Base-by-base conservation (phyloP, 148 eudicot species). In the Cornus controversa region DNA sequence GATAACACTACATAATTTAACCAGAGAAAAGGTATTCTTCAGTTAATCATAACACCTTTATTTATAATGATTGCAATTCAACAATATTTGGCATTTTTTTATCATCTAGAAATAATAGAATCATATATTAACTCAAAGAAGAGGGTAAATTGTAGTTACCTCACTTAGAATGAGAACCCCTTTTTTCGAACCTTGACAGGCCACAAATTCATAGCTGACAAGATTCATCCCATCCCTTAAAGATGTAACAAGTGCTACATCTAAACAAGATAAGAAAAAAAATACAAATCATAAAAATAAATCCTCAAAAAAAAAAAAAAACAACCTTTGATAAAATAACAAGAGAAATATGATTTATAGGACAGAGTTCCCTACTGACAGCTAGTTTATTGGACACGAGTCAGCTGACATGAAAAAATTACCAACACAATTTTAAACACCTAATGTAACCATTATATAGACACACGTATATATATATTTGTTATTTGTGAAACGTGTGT, bases 211-310 rank as follows among this genome's bases (percentile, higher is more conserved):
- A 28, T 89, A 92, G 80, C 94, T 89, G 72, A 92, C 97, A 28
- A 90, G 89, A 85, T 92, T 92, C 97, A 92, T 92, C 77, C 97
- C 97, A 78, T 92, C 97, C 74, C 94, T 86, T 47, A 92, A 72
- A 16, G 97, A 90, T 70, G 94, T 92, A 74, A 92, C 92, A 16
- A 92, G 87, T 25, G 90, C 90, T 54, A 92, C 89, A 82, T 92
- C 97, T 92, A 67, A 71, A 57, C 63, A 77, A 34, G 24, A 50
- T 50, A 67, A 62, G 54, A 36, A 40, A 53, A 36, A n/a, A 26
- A 28, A 67, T 23, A 64, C 40, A 36, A 27, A 29, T 14, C 34
- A 42, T 53, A 2, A 67, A 37, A 67, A 34, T 60, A 50, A 24
- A 27, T 24, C 42, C 28, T 27, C 8, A 26, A 22, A 58, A 10